Conservation (phyloP, 257 asterid species). For the Solanum etuberosum region DNA sequence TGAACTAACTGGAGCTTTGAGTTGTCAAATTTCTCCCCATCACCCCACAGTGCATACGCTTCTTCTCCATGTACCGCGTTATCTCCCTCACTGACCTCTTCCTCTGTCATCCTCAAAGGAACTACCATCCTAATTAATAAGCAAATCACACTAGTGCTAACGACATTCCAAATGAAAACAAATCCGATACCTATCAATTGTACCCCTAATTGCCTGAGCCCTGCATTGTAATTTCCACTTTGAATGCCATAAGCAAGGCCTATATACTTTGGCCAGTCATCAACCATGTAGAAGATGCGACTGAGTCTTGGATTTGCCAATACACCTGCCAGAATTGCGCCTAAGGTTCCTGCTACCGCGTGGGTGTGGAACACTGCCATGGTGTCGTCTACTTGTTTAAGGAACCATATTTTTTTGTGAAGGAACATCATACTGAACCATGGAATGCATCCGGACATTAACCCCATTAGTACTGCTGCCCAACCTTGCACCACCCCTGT, state of each 20-base stretch:
- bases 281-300: conserved; percentile 28
- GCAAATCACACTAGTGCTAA: conserved; percentile 52
- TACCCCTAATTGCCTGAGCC: conserved; percentile 48
- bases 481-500: conserved; percentile 79
- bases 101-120: conserved; percentile 45
- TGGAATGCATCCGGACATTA: conserved; percentile 60
- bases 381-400: conserved; percentile 63
- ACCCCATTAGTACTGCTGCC: conserved; percentile 81
- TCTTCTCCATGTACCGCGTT: conserved; percentile 69
- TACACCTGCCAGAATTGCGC: conserved; percentile 59
- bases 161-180: conserved; percentile 25
- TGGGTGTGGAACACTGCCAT: conserved; percentile 82
- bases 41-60: conserved; percentile 79
- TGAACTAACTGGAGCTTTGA: conserved; percentile 26
- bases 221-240: conserved; percentile 17
- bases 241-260: conserved; percentile 56
- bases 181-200: conserved; percentile 50
- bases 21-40: conserved; percentile 53
- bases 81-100: conserved; percentile 47
- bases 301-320: conserved; percentile 56
- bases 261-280: conserved; percentile 18
- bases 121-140: conserved; percentile 34
- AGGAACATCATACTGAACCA: conserved; percentile 87
- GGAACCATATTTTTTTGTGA: conserved; percentile 50
- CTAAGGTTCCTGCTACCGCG: conserved; percentile 68